Evolutionary conservation across 306 rosid species (phyloP).

Genomic region (Cyamopsis tetragonoloba): DNA sequence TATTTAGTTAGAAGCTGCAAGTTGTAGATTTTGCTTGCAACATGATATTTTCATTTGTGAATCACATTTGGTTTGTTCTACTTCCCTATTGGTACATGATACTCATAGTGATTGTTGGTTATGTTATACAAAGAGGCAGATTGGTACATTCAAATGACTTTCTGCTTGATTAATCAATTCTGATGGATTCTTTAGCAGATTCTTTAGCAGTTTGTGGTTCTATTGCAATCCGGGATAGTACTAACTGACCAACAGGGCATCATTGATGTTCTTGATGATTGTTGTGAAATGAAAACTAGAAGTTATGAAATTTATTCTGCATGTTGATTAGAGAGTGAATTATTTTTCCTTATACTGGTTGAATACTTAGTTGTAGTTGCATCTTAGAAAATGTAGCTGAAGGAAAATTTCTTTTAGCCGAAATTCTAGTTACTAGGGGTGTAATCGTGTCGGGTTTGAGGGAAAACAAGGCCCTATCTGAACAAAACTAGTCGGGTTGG

Average conservation of each 20-base stretch:
- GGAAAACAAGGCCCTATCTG: no score
- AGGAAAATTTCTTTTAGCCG: background rate
- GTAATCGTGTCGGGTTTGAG: no score
- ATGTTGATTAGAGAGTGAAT: background rate
- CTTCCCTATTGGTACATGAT: background rate
- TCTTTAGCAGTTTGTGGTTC: background rate
- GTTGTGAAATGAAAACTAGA: background rate
- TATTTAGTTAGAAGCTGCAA: background rate
- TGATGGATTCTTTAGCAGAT: slow-evolving; percentile 4
- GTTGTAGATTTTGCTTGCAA: background rate
- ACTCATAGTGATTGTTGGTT: background rate
- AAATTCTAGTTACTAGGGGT: no score
- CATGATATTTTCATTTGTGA: background rate
- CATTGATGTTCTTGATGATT: slow-evolving; percentile 16
- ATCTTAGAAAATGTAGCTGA: background rate
- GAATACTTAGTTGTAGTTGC: background rate
- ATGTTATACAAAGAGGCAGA: background rate
- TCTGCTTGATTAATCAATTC: slow-evolving; percentile 5
- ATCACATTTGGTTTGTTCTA: background rate
- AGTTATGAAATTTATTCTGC: background rate
- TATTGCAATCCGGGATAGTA: slow-evolving; percentile 2
- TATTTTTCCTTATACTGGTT: background rate
- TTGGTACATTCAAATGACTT: background rate
- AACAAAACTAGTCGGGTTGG: no score
- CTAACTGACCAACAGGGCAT: background rate